Conservation (phyloP, 176 grass and related monocot species). For the Microstegium vimineum region DNA sequence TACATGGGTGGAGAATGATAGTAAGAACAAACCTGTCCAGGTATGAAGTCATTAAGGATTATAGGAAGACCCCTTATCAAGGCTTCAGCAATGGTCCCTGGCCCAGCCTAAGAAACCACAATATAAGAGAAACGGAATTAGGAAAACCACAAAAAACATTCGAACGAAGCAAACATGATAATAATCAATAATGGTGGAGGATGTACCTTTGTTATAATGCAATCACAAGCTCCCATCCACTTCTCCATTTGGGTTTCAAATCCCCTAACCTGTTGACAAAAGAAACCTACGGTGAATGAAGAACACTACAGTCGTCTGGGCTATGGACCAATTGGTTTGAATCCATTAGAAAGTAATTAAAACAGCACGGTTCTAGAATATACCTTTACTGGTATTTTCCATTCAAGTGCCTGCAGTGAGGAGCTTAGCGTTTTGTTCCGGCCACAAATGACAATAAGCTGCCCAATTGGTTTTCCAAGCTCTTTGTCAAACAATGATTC, state of each 20-base stretch:
- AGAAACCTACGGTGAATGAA: not conserved
- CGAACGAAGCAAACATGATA: not conserved
- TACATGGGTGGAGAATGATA: not conserved
- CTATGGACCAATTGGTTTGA: not conserved
- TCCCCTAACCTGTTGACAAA: conserved; percentile 69
- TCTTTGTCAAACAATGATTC: conserved; percentile 81
- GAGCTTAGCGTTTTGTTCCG: conserved; percentile 84
- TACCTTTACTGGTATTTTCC: conserved; percentile 97
- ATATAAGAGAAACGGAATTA: not conserved
- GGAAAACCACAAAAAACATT: not conserved
- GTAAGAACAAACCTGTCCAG: conserved; percentile 75
- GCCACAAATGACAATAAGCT: conserved; percentile 93
- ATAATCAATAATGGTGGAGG: not conserved
- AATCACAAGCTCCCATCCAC: conserved; percentile 98
- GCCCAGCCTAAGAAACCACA: conserved; percentile 68
- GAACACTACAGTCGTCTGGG: not conserved
- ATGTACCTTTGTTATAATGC: conserved; percentile 97
- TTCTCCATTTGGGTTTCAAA: conserved; percentile 99
- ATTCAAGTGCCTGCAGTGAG: conserved; percentile 60
- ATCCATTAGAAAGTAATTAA: not conserved
- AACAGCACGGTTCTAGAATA: not conserved
- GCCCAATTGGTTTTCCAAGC: conserved; percentile 71
- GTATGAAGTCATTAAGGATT: conserved; percentile 99
- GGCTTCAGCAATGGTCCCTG: conserved; percentile 97
- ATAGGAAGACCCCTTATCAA: conserved; percentile 98